phyloP scores from a whole-genome alignment of 176 grass and related monocot species.

The maize (Zea mays) region Zm-B73-REFERENCE-NAM-5.0 NC_050097.1:51442001-51442500 shows the following conservation, averaged over 20 bases:
- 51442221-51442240: no score
- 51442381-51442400: slow-evolving; percentile 50
- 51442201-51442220: no score
- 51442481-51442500: slow-evolving; percentile 80
- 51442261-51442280: no score
- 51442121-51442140: no score
- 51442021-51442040: background rate
- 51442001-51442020: slow-evolving; percentile 11
- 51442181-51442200: no score
- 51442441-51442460: slow-evolving; percentile 93
- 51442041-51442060: background rate
- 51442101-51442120: no score
- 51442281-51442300: no score
- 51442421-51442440: slow-evolving; percentile 85
- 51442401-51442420: slow-evolving; percentile 98
- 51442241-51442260: no score
- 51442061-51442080: no score
- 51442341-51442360: slow-evolving; percentile 20
- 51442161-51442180: no score
- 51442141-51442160: no score
- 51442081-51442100: no score
- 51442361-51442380: slow-evolving; percentile 10
- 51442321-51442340: background rate
- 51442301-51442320: background rate
- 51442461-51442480: slow-evolving; percentile 95